Percentiles rank a stretch among this genome's conserved stretches.
Evolutionary conservation across 2,329 filamentous ascomycete species (phyloP).

Genomic region (Paecilomyces fulvus): DNA sequence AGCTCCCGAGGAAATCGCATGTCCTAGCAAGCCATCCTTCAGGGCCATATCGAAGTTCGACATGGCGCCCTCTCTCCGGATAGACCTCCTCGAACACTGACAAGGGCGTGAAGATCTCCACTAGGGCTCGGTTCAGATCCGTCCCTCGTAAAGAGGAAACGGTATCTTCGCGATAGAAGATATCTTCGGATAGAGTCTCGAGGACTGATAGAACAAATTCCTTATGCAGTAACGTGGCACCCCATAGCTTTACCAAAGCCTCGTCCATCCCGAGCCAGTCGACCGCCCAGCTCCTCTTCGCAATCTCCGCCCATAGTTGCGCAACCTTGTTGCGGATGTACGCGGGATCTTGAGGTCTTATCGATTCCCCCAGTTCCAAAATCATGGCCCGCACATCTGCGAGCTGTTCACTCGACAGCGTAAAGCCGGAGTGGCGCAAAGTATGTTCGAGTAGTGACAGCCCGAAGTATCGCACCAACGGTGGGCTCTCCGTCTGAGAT

Average conservation of each 20-base stretch:
- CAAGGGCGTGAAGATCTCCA: constrained; percentile 85
- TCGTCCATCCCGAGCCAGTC: constrained; percentile 95
- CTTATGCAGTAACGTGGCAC: constrained; percentile 56
- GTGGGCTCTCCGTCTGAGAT: constrained; percentile 62
- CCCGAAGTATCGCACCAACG: constrained; percentile 86
- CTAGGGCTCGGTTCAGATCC: constrained; percentile 76
- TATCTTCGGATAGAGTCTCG: constrained; percentile 86
- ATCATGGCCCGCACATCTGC: constrained; percentile 66
- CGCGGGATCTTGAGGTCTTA: constrained; percentile 63
- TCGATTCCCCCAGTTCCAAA: constrained; percentile 63
- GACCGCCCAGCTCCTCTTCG: constrained; percentile 84
- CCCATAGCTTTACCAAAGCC: constrained; percentile 73
- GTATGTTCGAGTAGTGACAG: constrained; percentile 85
- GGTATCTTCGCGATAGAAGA: constrained; percentile 84
- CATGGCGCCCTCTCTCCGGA: constrained; percentile 60
- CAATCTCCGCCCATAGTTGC: constrained; percentile 88
- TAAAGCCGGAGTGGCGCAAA: constrained; percentile 74
- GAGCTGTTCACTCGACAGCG: constrained; percentile 61
- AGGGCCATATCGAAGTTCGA: constrained; percentile 64
- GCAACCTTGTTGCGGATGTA: constrained; percentile 92
- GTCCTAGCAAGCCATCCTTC: constrained; percentile 84
- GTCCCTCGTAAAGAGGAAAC: constrained; percentile 75
- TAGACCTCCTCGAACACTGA: constrained; percentile 67
- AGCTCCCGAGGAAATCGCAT: constrained; percentile 64
- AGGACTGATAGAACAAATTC: constrained; percentile 81